A percentile compares a stretch with the other conserved stretches of the same genome.
Conservation (phyloP, 805 yeast species). For the Ogataea dorogensis region DNA sequence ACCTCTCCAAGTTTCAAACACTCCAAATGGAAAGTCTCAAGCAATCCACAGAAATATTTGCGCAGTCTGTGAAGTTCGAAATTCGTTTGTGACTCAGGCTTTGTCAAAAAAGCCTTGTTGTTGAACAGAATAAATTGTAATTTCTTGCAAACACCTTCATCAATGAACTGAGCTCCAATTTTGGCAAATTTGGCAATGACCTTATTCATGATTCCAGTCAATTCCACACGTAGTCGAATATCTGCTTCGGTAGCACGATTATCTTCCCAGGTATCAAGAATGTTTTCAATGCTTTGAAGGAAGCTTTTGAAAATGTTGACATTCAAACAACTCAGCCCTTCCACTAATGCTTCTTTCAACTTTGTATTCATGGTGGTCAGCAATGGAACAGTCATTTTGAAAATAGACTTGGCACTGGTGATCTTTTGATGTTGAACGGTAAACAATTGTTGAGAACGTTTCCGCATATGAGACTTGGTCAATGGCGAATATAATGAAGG, state of each 20-base stretch:
- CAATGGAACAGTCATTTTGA: slow-evolving; percentile 82
- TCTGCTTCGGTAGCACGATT: slow-evolving; percentile 24
- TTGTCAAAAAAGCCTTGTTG: slow-evolving; percentile 54
- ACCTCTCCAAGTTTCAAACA: slow-evolving; percentile 42
- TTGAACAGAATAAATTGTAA: slow-evolving; percentile 61
- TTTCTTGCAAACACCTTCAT: slow-evolving; percentile 66
- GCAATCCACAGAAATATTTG: slow-evolving; percentile 76
- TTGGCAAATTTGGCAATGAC: slow-evolving; percentile 64
- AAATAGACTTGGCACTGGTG: slow-evolving; percentile 87
- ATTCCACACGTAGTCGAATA: slow-evolving; percentile 58
- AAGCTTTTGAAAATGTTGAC: slow-evolving; percentile 83
- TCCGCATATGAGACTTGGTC: slow-evolving; percentile 63
- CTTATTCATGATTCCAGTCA: slow-evolving; percentile 68
- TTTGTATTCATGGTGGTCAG: slow-evolving; percentile 65
- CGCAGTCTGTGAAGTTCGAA: slow-evolving; percentile 75
- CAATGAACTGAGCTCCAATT: slow-evolving; percentile 50
- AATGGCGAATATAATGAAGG: slow-evolving; percentile 40
- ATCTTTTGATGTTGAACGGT: slow-evolving; percentile 88
- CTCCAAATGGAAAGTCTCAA: slow-evolving; percentile 71
- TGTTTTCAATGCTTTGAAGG: slow-evolving; percentile 68
- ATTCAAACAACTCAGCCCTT: slow-evolving; percentile 86
- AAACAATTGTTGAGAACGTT: slow-evolving; percentile 73
- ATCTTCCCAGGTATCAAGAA: slow-evolving; percentile 56
- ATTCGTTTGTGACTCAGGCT: slow-evolving; percentile 56
- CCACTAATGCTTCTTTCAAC: slow-evolving; percentile 82